Conservation (phyloP, 2,329 filamentous ascomycete genomes). For the Phoma herbarum region DNA sequence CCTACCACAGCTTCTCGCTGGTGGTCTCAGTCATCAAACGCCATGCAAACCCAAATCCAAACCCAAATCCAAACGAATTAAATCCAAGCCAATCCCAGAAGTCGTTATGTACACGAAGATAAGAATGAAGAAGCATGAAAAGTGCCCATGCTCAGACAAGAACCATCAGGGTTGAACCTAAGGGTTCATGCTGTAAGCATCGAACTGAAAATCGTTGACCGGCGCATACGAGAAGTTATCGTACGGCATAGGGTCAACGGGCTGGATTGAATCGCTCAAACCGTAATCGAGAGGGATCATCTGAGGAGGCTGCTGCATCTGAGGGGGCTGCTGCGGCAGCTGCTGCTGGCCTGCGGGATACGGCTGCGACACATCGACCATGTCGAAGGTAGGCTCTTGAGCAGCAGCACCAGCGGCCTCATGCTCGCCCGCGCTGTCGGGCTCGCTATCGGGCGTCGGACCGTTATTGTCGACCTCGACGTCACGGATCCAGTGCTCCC, state of each 20-base stretch:
- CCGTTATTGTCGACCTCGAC: conserved; percentile 56
- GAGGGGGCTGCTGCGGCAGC: conserved; percentile 1
- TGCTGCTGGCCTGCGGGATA: conserved; percentile 13
- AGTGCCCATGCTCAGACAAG: conserved; percentile 1
- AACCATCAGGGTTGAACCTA: conserved; percentile 27
- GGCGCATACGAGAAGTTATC: conserved; percentile 31
- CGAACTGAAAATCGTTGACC: conserved; percentile 40
- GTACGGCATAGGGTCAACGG: conserved; percentile 31
- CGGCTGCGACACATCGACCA: conserved; percentile 2
- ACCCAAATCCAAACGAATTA: no score
- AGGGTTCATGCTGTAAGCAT: conserved; percentile 25
- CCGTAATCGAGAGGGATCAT: conserved; percentile 18
- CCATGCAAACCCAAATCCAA: conserved; percentile 1
- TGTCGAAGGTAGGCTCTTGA: conserved; percentile 2
- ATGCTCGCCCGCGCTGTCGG: conserved; percentile 29
- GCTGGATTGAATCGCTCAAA: conserved; percentile 31
- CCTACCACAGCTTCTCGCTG: conserved; percentile 37
- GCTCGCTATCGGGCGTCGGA: conserved; percentile 31
- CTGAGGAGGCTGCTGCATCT: conserved; percentile 8
- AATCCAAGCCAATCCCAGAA: conserved; percentile 5
- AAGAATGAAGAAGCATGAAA: conserved; percentile 8
- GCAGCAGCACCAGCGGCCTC: neutral
- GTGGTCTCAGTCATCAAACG: conserved; percentile 38
- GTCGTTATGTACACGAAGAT: conserved; percentile 22
- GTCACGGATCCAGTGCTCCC: conserved; percentile 67